Evolutionary conservation across 148 eudicot genomes (phyloP), one percentile per base, ranked within the genome.

Genomic region (Fallopia convolvulus): DNA sequence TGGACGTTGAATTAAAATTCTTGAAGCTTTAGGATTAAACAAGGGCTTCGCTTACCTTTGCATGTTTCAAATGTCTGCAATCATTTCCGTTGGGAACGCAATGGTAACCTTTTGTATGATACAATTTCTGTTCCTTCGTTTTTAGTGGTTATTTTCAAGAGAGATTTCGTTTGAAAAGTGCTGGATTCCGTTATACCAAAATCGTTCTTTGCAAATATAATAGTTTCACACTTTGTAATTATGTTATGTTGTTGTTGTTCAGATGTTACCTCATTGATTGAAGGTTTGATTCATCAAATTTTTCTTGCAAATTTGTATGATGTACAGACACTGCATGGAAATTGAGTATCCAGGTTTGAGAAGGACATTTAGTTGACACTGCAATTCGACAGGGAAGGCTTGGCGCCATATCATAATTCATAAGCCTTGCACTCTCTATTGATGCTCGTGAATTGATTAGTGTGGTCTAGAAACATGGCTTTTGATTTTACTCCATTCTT

Each of bases 401-500:
- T 21, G 70, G 68, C 5, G 1, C 15, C 11, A 11, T 61, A 63
- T 56, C 14, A 30, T 60, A 60, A 60, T 23, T 32, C 70, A 63
- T 63, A 10, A 66, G n/a, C 41, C 71, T 32, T 66, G 42, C 68
- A 53, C n/a, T n/a, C 58, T 53, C 23, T 53, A 2, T 53, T 53
- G 58, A 18, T 33, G 71, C 33, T 36, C n/a, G 42, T 32, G 20
- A 32, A 32, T 66, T 66, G 71, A 75, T 33, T 26, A 26, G 42
- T 33, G 71, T 50, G 49, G 10, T 79, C 32, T 39, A 2, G 44
- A 77, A 80, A 77, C 48, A 89, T 89, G 90, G 83, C 78, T 76
- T 79, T 79, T 13, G 77, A 73, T 0, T 72, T 84, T 70, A 82
- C 83, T 73, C 78, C 81, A 36, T 18, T 83, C 0, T 48, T 86